phyloP scores from a whole-genome alignment of 306 rosid genomes.

The Citrullus amarus region DNA sequence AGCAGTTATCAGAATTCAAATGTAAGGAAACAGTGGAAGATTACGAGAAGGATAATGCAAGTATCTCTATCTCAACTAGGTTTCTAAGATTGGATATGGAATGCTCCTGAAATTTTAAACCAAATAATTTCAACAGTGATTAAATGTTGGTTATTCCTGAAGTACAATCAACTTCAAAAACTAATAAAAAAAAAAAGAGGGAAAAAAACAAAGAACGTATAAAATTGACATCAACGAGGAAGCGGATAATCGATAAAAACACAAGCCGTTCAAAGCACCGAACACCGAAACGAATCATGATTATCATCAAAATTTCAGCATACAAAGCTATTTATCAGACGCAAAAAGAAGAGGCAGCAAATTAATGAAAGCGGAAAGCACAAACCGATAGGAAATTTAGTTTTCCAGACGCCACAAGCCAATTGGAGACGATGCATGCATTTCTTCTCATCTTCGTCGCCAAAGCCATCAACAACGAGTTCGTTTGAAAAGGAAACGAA shows the following conservation, averaged over 20 bases:
- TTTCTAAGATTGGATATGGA: not conserved
- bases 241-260: not conserved
- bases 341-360: not conserved
- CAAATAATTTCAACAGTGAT: not conserved
- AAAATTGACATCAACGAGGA: not conserved
- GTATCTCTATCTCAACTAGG: not conserved
- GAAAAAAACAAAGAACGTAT: not conserved
- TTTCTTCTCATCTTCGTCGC: slow-evolving; percentile 18
- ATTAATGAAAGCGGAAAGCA: not conserved
- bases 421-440: slow-evolving; percentile 6
- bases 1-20: not conserved
- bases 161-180: not conserved
- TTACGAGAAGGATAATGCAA: not conserved
- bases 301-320: not conserved
- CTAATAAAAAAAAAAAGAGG: not conserved
- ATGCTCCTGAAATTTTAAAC: not conserved
- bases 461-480: not conserved
- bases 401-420: slow-evolving; percentile 15
- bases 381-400: slow-evolving; percentile 23
- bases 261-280: not conserved
- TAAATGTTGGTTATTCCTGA: not conserved
- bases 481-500: not conserved
- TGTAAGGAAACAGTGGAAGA: not conserved
- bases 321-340: not conserved
- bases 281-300: not conserved